Conservation (phyloP, 352 stramenopile genomes). For the Phytopythium vexans region DNA sequence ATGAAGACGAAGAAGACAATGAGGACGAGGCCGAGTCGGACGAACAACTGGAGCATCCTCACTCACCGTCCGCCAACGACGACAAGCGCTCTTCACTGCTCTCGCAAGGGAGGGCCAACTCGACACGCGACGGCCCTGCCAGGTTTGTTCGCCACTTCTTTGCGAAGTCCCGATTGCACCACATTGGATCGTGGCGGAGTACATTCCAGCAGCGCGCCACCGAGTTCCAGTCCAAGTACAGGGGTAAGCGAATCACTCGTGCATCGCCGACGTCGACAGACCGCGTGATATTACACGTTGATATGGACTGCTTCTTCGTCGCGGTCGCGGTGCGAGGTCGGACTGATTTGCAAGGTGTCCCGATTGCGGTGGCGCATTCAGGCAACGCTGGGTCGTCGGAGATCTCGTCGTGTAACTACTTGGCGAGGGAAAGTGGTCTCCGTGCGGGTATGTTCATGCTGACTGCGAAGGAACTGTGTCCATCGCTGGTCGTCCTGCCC, state of each 20-base stretch:
- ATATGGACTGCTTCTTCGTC: constrained; percentile 99
- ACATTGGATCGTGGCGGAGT: constrained; percentile 77
- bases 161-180: constrained; percentile 79
- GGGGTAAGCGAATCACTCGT: constrained; percentile 31
- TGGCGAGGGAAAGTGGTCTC: constrained; percentile 89
- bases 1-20: background rate
- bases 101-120: constrained; percentile 38
- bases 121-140: constrained; percentile 59
- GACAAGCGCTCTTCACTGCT: background rate
- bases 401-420: constrained; percentile 96
- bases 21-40: background rate
- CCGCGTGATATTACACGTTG: constrained; percentile 93
- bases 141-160: constrained; percentile 80
- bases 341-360: constrained; percentile 63
- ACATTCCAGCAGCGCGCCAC: constrained; percentile 69
- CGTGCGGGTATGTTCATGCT: constrained; percentile 95
- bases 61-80: too few species aligned
- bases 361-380: constrained; percentile 92
- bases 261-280: constrained; percentile 30
- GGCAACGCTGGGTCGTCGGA: constrained; percentile 78
- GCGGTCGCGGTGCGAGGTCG: constrained; percentile 85
- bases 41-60: background rate
- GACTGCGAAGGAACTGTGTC: constrained; percentile 87
- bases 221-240: constrained; percentile 67
- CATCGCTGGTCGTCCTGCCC: constrained; percentile 89